Conservation (phyloP, 1,139 yeast species). For the Pneumocystis wakefieldiae region DNA sequence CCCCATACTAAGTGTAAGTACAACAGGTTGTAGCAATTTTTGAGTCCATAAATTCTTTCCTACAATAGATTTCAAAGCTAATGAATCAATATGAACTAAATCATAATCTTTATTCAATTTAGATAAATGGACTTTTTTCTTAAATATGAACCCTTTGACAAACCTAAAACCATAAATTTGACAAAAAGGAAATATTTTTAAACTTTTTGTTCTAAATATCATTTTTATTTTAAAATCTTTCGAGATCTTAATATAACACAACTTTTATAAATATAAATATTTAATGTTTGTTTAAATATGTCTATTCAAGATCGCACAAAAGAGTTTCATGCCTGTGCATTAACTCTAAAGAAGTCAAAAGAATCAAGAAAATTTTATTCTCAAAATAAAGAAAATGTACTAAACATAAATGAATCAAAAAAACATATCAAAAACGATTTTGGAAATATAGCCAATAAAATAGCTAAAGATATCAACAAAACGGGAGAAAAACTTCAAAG, state of each 20-base stretch:
- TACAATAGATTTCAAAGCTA: conserved; percentile 9
- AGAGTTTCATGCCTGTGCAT: conserved; percentile 1
- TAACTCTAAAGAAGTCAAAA: not conserved
- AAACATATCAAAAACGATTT: conserved; percentile 33
- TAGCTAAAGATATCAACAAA: conserved; percentile 77
- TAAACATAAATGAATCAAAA: not conserved
- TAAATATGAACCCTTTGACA: not conserved
- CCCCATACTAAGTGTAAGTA: conserved; percentile 41
- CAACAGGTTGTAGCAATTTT: conserved; percentile 42
- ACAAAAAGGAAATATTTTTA: not conserved
- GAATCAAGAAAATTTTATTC: not conserved
- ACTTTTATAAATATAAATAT: not conserved
- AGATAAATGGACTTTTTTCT: not conserved
- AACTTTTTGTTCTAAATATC: not conserved
- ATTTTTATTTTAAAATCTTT: not conserved
- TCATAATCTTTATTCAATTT: conserved; percentile 4
- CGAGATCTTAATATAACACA: not conserved
- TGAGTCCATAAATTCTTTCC: conserved; percentile 14
- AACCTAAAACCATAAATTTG: not conserved
- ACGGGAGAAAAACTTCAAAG: conserved; percentile 76
- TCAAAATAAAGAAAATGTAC: not conserved
- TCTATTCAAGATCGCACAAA: conserved; percentile 4
- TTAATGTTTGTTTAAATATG: conserved; percentile 3
- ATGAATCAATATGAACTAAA: conserved; percentile 8
- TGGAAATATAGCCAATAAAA: conserved; percentile 61